Evolutionary conservation across 2,329 filamentous ascomycete species (phyloP), one percentile per base, ranked within the genome.

Genomic region (Sporothrix curviconia): DNA sequence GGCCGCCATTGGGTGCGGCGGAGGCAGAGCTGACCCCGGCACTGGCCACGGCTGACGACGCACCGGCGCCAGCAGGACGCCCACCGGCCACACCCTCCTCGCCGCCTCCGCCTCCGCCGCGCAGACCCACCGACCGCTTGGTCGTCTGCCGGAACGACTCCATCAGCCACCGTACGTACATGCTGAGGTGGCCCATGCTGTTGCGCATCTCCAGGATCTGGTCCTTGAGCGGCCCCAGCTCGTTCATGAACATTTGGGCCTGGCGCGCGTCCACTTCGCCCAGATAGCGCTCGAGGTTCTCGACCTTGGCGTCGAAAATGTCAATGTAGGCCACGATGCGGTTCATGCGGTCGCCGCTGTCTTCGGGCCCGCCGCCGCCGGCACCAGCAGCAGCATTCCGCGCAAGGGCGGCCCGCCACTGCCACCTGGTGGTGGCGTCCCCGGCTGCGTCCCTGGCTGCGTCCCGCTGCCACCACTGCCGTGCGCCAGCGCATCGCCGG

Each of bases 141-240:
- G 60, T 56, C 1, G 54, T 61, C 32, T 63, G 61, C 22, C 60
- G 59, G 39, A 63, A 53, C 28, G 53, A 56, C 53, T 63, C 80
- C 67, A 82, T 75, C 28, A 83, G 72, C 79, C 79, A 82, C 57
- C 78, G 78, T 44, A 82, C 77, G 61, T 83, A 79, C 79, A 83
- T 82, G 55, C 77, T 76, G 43, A 83, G 74, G 63, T 82, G 78
- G 52, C 80, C 80, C 59, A 82, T 71, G 62, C 77, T 82, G 68
- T 78, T 82, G 43, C 77, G 73, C 42, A 83, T 71, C 66, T 85
- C 82, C 4, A 78, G 76, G n/a, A 85, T 75, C 67, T 84, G 80
- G 59, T 85, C 81, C 57, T 82, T 81, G 60, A 85, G 78, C 7
- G 79, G 81, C 64, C 83, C 76, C 5, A 81, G 78, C 66, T 85